A percentile compares a stretch with the other conserved stretches of the same genome.
Conservation (phyloP, 192 early-diverging fungal genomes). For the Coemansia sp. region DNA sequence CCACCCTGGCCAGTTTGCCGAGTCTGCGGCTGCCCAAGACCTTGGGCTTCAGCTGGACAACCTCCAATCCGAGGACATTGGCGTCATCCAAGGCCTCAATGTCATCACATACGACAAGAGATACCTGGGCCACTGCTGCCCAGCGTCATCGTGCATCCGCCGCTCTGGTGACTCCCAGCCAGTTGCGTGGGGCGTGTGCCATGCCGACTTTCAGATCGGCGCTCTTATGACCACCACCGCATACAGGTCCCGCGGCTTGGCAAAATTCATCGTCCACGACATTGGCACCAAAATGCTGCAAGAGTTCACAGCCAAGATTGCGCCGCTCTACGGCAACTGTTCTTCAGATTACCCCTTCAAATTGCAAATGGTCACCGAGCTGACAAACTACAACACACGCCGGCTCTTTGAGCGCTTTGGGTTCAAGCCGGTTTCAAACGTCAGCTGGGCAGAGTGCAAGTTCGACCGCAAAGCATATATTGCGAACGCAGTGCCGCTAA, state of each 20-base stretch:
- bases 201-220: conserved; percentile 1
- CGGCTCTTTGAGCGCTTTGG: conserved; percentile 1
- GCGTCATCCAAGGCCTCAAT: background rate
- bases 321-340: background rate
- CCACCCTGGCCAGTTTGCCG: background rate
- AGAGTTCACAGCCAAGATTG: background rate
- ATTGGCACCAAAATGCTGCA: background rate
- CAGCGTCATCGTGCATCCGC: background rate
- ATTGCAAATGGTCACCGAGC: conserved; percentile 2
- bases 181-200: conserved; percentile 1
- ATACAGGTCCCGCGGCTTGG: conserved; percentile 1
- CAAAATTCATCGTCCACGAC: background rate
- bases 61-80: background rate
- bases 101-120: background rate
- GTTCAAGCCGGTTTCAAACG: background rate
- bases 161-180: background rate
- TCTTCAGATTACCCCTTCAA: background rate
- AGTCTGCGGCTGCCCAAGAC: background rate
- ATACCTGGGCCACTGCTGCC: conserved; percentile 2
- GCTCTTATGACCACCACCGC: background rate
- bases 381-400: background rate
- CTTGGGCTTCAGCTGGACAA: background rate
- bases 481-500: background rate
- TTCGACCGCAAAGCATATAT: background rate
- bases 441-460: conserved; percentile 6